Conservation (phyloP, 2,329 filamentous ascomycete species). For the Paecilomyces dactylethromorphus region DNA sequence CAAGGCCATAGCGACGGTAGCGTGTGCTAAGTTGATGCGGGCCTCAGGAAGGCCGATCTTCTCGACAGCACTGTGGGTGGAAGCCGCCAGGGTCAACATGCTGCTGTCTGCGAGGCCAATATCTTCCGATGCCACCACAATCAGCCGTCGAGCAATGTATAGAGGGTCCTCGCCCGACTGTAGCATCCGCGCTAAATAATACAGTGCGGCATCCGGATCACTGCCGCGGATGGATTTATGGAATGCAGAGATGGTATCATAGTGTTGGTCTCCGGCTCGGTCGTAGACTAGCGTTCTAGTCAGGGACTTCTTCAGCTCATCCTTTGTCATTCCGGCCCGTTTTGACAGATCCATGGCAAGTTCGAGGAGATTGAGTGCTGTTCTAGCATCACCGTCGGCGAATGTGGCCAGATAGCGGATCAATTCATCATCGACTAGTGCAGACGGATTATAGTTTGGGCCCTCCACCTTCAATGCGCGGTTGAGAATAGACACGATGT, state of each 20-base stretch:
- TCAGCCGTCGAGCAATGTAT: constrained; percentile 85
- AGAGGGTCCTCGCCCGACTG: constrained; percentile 90
- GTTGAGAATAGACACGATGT: constrained; percentile 66
- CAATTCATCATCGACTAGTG: constrained; percentile 68
- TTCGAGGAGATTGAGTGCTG: constrained; percentile 85
- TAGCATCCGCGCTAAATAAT: constrained; percentile 94
- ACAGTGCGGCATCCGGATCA: constrained; percentile 80
- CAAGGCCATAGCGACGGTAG: constrained; percentile 69
- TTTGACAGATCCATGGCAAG: constrained; percentile 72
- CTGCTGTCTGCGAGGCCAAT: constrained; percentile 83
- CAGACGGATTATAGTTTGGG: constrained; percentile 41
- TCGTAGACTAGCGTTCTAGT: constrained; percentile 95
- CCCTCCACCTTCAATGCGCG: constrained; percentile 65
- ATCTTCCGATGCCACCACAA: constrained; percentile 92
- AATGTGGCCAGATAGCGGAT: constrained; percentile 77
- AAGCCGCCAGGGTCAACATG: constrained; percentile 76
- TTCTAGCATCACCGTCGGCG: constrained; percentile 86
- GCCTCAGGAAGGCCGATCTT: constrained; percentile 95
- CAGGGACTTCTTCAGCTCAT: constrained; percentile 71
- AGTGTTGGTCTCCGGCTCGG: constrained; percentile 90
- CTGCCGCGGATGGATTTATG: constrained; percentile 91
- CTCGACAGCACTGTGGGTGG: constrained; percentile 79
- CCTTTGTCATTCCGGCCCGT: constrained; percentile 60
- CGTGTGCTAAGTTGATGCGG: constrained; percentile 78
- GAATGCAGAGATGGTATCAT: constrained; percentile 94